phyloP scores from a whole-genome alignment of 2,329 filamentous ascomycete genomes.

The Fragosphaeria purpurea region DNA sequence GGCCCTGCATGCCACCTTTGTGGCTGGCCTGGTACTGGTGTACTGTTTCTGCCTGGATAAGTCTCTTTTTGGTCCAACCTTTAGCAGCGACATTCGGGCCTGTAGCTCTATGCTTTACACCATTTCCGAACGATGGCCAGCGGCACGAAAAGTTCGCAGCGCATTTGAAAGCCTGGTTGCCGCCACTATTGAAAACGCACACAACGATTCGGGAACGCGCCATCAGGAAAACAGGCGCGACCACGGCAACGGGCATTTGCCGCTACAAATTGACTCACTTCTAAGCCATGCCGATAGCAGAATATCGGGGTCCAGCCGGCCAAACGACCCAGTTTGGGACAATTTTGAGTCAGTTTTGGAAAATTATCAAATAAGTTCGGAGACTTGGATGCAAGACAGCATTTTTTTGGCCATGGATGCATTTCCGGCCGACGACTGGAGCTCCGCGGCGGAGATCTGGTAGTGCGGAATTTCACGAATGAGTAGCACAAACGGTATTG shows the following conservation, averaged over 20 bases:
- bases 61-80: background rate
- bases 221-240: background rate
- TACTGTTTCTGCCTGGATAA: conserved; percentile 4
- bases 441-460: background rate
- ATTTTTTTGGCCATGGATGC: conserved; percentile 2
- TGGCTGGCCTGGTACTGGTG: conserved; percentile 2
- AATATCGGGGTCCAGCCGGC: background rate
- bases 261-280: background rate
- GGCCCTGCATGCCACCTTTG: conserved; percentile 3
- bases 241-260: background rate
- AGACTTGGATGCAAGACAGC: conserved; percentile 9
- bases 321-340: conserved; percentile 1
- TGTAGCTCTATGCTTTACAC: conserved; percentile 3
- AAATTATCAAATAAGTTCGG: conserved; percentile 4
- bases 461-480: background rate
- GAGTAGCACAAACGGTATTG: no score
- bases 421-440: background rate
- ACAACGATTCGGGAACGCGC: background rate
- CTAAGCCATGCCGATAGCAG: background rate
- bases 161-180: conserved; percentile 4
- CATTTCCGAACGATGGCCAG: conserved; percentile 4
- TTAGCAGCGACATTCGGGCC: conserved; percentile 4
- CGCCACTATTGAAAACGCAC: background rate
- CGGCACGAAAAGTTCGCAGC: conserved; percentile 3
- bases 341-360: conserved; percentile 4